Percentiles rank a stretch among this genome's conserved stretches.
phyloP scores from a whole-genome alignment of 805 yeast genomes.

The Torulaspora quercuum region DNA sequence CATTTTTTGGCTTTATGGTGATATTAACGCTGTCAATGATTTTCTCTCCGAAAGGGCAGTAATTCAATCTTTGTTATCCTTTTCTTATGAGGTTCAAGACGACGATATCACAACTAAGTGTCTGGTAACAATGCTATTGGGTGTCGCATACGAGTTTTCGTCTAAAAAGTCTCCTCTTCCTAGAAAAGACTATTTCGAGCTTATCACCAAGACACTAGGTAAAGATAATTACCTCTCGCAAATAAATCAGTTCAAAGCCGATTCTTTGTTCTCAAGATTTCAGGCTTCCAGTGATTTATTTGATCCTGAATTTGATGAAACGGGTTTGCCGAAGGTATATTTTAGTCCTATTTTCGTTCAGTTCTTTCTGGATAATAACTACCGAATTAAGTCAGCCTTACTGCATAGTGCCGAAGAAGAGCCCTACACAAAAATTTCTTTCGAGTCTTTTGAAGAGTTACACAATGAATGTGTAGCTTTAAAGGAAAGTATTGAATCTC shows the following conservation, averaged over 20 bases:
- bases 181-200: constrained; percentile 55
- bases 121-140: constrained; percentile 65
- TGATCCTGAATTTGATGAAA: constrained; percentile 59
- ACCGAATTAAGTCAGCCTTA: constrained; percentile 65
- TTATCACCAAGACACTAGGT: constrained; percentile 72
- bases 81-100: constrained; percentile 50
- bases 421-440: constrained; percentile 64
- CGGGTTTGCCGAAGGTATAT: constrained; percentile 84
- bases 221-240: constrained; percentile 72
- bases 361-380: constrained; percentile 64
- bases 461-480: constrained; percentile 38
- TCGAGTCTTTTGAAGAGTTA: constrained; percentile 45
- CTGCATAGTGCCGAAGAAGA: constrained; percentile 71
- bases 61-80: constrained; percentile 65
- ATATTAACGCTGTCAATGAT: constrained; percentile 67
- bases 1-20: constrained; percentile 74
- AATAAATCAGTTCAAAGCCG: constrained; percentile 67
- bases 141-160: constrained; percentile 81
- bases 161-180: constrained; percentile 50
- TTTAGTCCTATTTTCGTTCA: constrained; percentile 62
- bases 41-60: constrained; percentile 65
- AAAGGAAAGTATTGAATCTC: constrained; percentile 29
- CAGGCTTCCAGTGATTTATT: constrained; percentile 47
- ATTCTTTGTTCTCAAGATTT: constrained; percentile 51
- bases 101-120: constrained; percentile 65